Conservation (phyloP, 371 early-diverging fungal genomes). For the Mortierella sp. region DNA sequence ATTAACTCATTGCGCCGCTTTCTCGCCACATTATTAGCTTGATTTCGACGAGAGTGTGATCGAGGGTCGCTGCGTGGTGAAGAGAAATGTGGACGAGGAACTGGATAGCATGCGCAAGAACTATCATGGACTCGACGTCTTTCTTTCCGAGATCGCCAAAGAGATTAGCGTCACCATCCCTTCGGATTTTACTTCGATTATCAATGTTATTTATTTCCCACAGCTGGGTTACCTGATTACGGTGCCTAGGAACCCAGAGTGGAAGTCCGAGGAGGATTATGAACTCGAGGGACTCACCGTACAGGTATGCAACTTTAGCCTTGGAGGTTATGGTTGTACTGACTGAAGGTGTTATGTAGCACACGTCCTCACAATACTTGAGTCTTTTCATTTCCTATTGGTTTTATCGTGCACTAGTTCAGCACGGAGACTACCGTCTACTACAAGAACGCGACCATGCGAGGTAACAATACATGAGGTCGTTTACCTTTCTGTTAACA, state of each 20-base stretch:
- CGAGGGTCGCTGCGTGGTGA: constrained; percentile 72
- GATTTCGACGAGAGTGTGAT: constrained; percentile 77
- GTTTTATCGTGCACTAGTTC: constrained; percentile 62
- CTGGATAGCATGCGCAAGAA: constrained; percentile 73
- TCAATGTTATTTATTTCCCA: constrained; percentile 89
- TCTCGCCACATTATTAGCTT: constrained; percentile 60
- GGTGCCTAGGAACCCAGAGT: constrained; percentile 67
- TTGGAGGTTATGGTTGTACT: background rate
- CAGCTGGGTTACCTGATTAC: constrained; percentile 85
- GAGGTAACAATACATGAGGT: constrained; percentile 59
- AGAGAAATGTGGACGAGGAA: constrained; percentile 71
- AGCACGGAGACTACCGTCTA: constrained; percentile 76
- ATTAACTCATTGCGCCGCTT: background rate
- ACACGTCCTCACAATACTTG: background rate
- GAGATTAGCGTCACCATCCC: constrained; percentile 70
- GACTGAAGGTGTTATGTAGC: background rate
- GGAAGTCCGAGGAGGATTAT: constrained; percentile 61
- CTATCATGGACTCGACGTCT: constrained; percentile 69
- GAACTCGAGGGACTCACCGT: constrained; percentile 60
- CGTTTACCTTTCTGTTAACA: background rate
- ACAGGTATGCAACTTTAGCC: constrained; percentile 36
- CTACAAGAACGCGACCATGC: constrained; percentile 78
- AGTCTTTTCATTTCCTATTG: background rate
- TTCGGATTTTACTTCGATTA: constrained; percentile 58
- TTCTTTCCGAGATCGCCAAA: constrained; percentile 73